Conservation (phyloP, 2,329 filamentous ascomycete genomes). For the Phyllosticta ampelicida region DNA sequence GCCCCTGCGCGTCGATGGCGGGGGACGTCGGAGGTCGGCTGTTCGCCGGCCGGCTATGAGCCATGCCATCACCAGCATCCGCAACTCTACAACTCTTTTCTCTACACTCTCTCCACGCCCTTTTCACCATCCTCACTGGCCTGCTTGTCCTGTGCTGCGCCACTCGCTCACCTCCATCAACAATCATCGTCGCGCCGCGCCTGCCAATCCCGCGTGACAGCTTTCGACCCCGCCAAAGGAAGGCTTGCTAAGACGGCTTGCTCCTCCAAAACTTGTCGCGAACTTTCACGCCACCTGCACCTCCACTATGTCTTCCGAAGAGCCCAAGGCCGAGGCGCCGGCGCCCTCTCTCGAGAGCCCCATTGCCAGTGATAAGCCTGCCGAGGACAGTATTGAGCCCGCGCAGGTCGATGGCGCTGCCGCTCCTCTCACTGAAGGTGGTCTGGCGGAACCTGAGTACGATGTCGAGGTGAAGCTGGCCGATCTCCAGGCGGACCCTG, state of each 20-base stretch:
- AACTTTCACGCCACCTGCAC: background rate
- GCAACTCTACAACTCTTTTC: background rate
- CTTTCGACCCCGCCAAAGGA: background rate
- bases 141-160: background rate
- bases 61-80: background rate
- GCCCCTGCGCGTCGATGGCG: conserved; percentile 5
- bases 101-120: background rate
- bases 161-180: background rate
- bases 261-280: background rate
- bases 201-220: background rate
- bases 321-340: conserved; percentile 7
- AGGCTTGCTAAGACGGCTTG: background rate
- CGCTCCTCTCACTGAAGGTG: conserved; percentile 28
- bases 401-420: conserved; percentile 41
- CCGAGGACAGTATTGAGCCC: conserved; percentile 5
- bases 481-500: conserved; percentile 75
- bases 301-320: conserved; percentile 6
- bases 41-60: background rate
- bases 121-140: background rate
- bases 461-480: conserved; percentile 89
- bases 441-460: conserved; percentile 61
- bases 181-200: conserved; percentile 3
- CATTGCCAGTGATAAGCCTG: conserved; percentile 6
- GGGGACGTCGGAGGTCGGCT: conserved; percentile 2
- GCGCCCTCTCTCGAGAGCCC: conserved; percentile 17